Evolutionary conservation across 1,139 yeast species (phyloP).

Genomic region (Saccharomycopsis phalli): DNA sequence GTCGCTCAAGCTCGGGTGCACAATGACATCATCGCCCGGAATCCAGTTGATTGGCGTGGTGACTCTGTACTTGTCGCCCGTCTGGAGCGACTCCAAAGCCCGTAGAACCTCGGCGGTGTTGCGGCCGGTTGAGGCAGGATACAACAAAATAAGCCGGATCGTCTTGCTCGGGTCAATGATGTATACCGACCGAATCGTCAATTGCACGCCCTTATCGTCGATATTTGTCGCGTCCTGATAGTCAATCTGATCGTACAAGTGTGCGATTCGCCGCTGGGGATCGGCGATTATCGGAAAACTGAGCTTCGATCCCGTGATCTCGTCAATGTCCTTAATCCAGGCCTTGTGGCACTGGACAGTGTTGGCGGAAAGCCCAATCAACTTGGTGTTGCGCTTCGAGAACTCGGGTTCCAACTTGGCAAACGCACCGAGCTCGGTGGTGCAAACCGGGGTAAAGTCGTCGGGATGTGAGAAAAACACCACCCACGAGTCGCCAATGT

Average conservation of each 20-base stretch:
- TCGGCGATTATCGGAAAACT: slow-evolving; percentile 79
- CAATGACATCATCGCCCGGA: slow-evolving; percentile 79
- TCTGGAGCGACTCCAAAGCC: slow-evolving; percentile 72
- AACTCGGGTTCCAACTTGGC: slow-evolving; percentile 80
- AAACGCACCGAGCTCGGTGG: slow-evolving; percentile 90
- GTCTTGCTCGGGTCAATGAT: slow-evolving; percentile 74
- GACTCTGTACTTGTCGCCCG: slow-evolving; percentile 60
- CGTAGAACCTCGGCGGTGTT: slow-evolving; percentile 82
- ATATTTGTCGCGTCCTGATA: slow-evolving; percentile 52
- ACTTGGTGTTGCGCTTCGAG: slow-evolving; percentile 67
- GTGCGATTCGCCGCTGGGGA: slow-evolving; percentile 59
- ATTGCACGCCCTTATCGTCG: slow-evolving; percentile 32
- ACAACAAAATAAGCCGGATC: slow-evolving; percentile 61
- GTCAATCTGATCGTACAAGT: slow-evolving; percentile 71
- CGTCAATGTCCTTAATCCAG: slow-evolving; percentile 87
- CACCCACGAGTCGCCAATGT: slow-evolving; percentile 67
- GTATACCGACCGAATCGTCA: slow-evolving; percentile 76
- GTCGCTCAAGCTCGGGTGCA: slow-evolving; percentile 63
- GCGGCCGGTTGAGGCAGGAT: slow-evolving; percentile 84
- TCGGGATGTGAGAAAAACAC: slow-evolving; percentile 88
- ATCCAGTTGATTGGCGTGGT: slow-evolving; percentile 86
- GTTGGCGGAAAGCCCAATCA: slow-evolving; percentile 81
- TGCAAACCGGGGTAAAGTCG: slow-evolving; percentile 91
- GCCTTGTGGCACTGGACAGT: slow-evolving; percentile 64
- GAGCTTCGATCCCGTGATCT: slow-evolving; percentile 57